phyloP scores from a whole-genome alignment of 176 grass and related monocot genomes.

The Carex cristatella region DNA sequence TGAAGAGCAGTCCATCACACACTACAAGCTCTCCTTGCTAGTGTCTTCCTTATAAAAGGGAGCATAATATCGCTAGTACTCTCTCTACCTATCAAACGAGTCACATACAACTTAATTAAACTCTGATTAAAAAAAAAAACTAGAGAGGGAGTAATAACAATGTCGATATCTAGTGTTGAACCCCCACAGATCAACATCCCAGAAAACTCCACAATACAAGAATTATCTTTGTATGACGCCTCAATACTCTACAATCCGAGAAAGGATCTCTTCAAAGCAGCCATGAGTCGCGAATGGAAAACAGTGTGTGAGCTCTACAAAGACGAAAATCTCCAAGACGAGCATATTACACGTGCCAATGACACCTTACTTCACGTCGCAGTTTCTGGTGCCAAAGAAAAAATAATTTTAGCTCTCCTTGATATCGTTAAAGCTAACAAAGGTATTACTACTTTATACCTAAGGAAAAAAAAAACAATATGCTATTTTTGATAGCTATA shows the following conservation, averaged over 20 bases:
- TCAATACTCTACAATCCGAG: not conserved
- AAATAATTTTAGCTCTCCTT: not conserved
- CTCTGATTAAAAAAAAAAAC: not conserved
- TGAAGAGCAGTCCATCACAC: too few relatives aligned
- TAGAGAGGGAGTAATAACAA: not conserved
- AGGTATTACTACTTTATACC: not conserved
- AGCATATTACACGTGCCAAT: not conserved
- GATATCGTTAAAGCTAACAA: not conserved
- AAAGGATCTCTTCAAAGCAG: not conserved
- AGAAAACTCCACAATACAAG: not conserved
- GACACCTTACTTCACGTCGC: slow-evolving; percentile 6
- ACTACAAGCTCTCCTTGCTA: not conserved
- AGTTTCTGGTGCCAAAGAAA: not conserved
- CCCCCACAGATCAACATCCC: not conserved
- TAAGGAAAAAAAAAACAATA: not conserved
- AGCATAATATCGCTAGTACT: not conserved
- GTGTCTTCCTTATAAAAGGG: not conserved
- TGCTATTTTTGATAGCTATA: too few relatives aligned
- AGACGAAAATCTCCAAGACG: not conserved
- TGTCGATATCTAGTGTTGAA: not conserved
- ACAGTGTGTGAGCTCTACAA: not conserved
- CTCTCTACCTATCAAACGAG: not conserved
- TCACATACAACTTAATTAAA: not conserved
- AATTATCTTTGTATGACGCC: not conserved
- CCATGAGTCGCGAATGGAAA: not conserved